A percentile compares a stretch with the other conserved stretches of the same genome.
These are phyloP conservation scores for Capsella rubella DNA, from an alignment of 441 rosid species.

Conservation along the genomic window DNA sequence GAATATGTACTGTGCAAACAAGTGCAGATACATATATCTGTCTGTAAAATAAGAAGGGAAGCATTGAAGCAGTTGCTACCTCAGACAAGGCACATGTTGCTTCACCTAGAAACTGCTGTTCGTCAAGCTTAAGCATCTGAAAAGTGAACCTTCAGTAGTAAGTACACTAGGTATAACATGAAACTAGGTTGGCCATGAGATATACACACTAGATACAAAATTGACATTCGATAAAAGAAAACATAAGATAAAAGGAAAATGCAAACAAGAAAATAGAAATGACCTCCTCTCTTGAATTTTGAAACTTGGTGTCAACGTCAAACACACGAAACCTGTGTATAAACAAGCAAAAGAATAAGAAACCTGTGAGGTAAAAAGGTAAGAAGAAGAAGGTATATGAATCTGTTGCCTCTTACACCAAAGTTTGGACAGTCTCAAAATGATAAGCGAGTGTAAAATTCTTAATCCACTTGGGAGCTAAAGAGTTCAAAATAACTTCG, in stretches of 20 bases:
- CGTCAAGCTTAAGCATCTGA: slow-evolving; percentile 90
- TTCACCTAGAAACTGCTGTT: slow-evolving; percentile 94
- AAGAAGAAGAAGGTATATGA: background rate
- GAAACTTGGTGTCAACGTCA: slow-evolving; percentile 86
- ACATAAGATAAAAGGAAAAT: background rate
- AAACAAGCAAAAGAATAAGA: slow-evolving; percentile 1
- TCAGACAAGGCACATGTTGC: slow-evolving; percentile 77
- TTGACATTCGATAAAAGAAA: background rate
- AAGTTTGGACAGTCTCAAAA: slow-evolving; percentile 79
- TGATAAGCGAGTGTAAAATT: slow-evolving; percentile 62
- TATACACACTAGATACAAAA: background rate
- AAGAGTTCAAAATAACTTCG: slow-evolving; percentile 85
- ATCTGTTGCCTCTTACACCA: slow-evolving; percentile 59
- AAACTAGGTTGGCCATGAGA: background rate
- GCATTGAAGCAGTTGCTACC: slow-evolving; percentile 53
- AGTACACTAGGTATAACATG: slow-evolving; percentile 32
- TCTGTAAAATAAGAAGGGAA: slow-evolving; percentile 2
- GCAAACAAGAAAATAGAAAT: slow-evolving; percentile 2
- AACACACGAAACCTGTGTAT: slow-evolving; percentile 69
- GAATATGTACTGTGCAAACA: background rate
- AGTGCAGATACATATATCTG: slow-evolving; percentile 9
- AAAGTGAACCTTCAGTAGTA: slow-evolving; percentile 37
- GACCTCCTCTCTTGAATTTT: slow-evolving; percentile 75
- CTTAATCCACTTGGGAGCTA: slow-evolving; percentile 79
- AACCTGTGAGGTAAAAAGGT: background rate